phyloP scores from a whole-genome alignment of 352 stramenopile species.

The Phytophthora kernoviae region DNA sequence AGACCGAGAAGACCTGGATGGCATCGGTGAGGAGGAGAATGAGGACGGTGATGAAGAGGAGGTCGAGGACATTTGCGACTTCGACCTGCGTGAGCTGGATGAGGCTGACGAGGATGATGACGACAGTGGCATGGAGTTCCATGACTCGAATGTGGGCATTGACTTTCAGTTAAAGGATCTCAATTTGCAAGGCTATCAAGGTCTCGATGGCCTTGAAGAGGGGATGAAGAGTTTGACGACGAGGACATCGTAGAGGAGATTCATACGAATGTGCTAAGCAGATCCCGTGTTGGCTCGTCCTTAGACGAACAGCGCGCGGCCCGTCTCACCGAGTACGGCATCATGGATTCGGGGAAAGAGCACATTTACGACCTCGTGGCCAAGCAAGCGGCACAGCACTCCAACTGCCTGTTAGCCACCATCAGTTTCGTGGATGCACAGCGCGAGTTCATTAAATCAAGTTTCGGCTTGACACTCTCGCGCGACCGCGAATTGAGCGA shows the following conservation, averaged over 20 bases:
- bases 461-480: slow-evolving; percentile 39
- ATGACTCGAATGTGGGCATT: slow-evolving; percentile 47
- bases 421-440: slow-evolving; percentile 69
- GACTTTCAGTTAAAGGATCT: slow-evolving; percentile 46
- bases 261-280: slow-evolving; percentile 31
- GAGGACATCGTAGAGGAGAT: slow-evolving; percentile 60
- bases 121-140: slow-evolving; percentile 35
- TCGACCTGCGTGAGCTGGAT: slow-evolving; percentile 39
- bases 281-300: slow-evolving; percentile 13
- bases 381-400: slow-evolving; percentile 55
- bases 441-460: slow-evolving; percentile 65
- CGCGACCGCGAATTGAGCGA: slow-evolving; percentile 32
- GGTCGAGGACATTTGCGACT: slow-evolving; percentile 26
- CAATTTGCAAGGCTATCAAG: slow-evolving; percentile 48
- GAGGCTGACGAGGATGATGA: slow-evolving; percentile 35
- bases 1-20: slow-evolving; percentile 30
- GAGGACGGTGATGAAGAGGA: slow-evolving; percentile 45
- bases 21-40: slow-evolving; percentile 39
- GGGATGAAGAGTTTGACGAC: slow-evolving; percentile 47
- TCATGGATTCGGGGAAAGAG: slow-evolving; percentile 62
- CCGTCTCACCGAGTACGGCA: slow-evolving; percentile 52
- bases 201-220: slow-evolving; percentile 43
- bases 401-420: slow-evolving; percentile 54
- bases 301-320: slow-evolving; percentile 45
- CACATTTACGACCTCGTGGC: slow-evolving; percentile 61